A percentile compares a stretch with the other conserved stretches of the same genome.
Conservation (phyloP, 495 filamentous ascomycete species). For the Talaromyces adpressus region DNA sequence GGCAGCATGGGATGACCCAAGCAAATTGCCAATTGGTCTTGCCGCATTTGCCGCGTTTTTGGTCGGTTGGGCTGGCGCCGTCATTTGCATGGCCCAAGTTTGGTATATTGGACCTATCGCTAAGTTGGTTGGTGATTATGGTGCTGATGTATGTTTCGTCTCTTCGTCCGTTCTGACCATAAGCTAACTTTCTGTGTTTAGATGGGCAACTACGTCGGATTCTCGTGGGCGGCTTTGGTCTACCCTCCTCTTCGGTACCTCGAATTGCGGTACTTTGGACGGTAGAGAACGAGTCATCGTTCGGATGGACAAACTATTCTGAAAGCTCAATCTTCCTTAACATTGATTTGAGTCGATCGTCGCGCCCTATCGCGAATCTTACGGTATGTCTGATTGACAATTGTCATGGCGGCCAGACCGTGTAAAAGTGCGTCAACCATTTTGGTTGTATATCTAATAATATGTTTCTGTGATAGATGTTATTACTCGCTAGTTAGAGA, state of each 20-base stretch:
- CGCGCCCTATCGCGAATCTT: too few species aligned
- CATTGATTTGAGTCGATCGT: too few species aligned
- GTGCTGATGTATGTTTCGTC: slow-evolving; percentile 46
- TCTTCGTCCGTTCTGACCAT: neutral
- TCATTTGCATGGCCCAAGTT: slow-evolving; percentile 65
- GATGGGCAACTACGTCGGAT: slow-evolving; percentile 48
- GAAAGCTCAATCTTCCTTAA: neutral
- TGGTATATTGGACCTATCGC: slow-evolving; percentile 64
- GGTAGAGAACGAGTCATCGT: slow-evolving; percentile 17
- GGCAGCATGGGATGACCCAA: slow-evolving; percentile 51
- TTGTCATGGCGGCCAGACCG: neutral
- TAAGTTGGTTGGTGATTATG: slow-evolving; percentile 45
- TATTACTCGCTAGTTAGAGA: neutral
- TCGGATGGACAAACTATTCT: neutral
- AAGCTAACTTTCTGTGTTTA: slow-evolving; percentile 13
- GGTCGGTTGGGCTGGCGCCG: slow-evolving; percentile 62
- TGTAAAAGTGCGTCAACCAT: neutral
- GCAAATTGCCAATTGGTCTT: slow-evolving; percentile 53
- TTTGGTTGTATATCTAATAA: neutral
- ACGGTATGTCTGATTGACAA: neutral
- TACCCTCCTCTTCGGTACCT: slow-evolving; percentile 44
- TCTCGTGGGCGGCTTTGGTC: slow-evolving; percentile 38
- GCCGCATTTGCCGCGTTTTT: slow-evolving; percentile 57
- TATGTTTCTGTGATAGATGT: neutral
- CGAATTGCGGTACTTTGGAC: slow-evolving; percentile 38